phyloP scores from a whole-genome alignment of 1,139 yeast genomes.

The Sugiyamaella novakii region DNA sequence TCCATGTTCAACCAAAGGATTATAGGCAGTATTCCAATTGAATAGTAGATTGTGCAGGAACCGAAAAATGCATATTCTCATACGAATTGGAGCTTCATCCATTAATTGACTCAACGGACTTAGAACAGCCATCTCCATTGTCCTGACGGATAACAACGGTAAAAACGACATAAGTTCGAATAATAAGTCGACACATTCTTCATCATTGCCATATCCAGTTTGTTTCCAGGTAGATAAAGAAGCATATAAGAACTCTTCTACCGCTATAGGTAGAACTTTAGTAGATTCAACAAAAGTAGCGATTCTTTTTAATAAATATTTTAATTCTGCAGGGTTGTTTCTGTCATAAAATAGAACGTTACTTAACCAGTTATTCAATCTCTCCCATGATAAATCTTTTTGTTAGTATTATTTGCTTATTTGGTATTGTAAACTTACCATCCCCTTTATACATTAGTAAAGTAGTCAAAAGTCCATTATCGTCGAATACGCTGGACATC shows the following conservation, averaged over 20 bases:
- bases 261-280: constrained; percentile 31
- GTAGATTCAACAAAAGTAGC: constrained; percentile 28
- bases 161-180: constrained; percentile 26
- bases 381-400: constrained; percentile 30
- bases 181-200: constrained; percentile 22
- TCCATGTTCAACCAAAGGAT: constrained; percentile 19
- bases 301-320: constrained; percentile 23
- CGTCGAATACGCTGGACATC: constrained; percentile 32
- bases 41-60: constrained; percentile 18
- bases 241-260: constrained; percentile 30
- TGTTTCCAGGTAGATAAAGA: constrained; percentile 26
- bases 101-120: constrained; percentile 23
- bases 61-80: constrained; percentile 16
- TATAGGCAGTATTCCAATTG: constrained; percentile 23
- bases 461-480: constrained; percentile 29
- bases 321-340: constrained; percentile 18
- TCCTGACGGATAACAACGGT: constrained; percentile 25
- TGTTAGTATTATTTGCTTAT: too few relatives aligned
- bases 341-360: constrained; percentile 27
- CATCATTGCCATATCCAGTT: constrained; percentile 5
- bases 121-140: constrained; percentile 22
- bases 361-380: constrained; percentile 35
- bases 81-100: constrained; percentile 16
- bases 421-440: too few relatives aligned
- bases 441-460: constrained; percentile 32